Evolutionary conservation across 441 rosid genomes (phyloP).

Genomic region (Eugenia klotzschiana): DNA sequence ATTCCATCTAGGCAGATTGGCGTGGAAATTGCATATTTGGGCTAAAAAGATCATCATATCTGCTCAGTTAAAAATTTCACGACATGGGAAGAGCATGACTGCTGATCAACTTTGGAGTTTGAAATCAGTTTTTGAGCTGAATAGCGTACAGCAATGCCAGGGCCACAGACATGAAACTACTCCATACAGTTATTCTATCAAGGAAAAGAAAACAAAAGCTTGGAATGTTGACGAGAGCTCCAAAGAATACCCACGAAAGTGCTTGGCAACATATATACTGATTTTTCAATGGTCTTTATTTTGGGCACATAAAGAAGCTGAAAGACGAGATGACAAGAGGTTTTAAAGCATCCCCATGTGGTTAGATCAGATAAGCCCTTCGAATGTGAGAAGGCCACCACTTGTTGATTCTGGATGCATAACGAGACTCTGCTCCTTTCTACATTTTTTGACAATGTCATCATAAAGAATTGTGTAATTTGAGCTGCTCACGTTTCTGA

Average conservation of each 20-base stretch:
- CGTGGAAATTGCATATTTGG: background rate
- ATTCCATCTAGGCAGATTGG: background rate
- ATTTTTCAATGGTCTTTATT: background rate
- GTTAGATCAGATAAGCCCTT: background rate
- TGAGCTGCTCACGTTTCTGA: slow-evolving; percentile 62
- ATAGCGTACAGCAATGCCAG: background rate
- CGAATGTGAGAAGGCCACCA: background rate
- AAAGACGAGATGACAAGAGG: background rate
- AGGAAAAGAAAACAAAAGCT: background rate
- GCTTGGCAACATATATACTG: background rate
- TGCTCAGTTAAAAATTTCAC: background rate
- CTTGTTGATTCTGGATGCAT: background rate
- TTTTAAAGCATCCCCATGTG: background rate
- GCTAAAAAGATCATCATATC: background rate
- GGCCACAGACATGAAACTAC: background rate
- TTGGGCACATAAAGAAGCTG: background rate
- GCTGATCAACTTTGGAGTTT: background rate
- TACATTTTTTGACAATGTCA: slow-evolving; percentile 18
- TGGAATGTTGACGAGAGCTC: background rate
- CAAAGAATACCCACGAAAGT: background rate
- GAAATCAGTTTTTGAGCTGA: background rate
- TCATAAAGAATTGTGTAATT: slow-evolving; percentile 67
- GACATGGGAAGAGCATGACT: background rate
- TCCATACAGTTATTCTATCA: background rate
- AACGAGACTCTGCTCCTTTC: background rate